These are phyloP conservation scores for Aspergillus sp. DNA, from an alignment of 2,329 filamentous ascomycete species.

Conservation along the genomic window DNA sequence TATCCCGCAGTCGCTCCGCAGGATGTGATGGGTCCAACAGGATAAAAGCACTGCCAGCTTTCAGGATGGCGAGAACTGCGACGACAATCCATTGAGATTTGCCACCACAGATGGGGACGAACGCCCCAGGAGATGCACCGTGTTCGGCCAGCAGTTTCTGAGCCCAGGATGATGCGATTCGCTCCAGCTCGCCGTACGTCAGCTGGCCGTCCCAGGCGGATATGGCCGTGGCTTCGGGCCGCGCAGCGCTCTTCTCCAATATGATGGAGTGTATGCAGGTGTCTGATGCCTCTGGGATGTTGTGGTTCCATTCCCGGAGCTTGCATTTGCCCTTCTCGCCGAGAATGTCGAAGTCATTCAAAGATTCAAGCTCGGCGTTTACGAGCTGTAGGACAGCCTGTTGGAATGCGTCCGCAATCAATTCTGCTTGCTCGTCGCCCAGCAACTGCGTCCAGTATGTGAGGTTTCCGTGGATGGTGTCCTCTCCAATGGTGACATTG, in stretches of 20 bases:
- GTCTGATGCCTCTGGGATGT: too few species aligned
- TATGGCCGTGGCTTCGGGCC: conserved; percentile 3
- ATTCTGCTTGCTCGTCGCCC: not conserved
- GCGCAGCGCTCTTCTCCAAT: not conserved
- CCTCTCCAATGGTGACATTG: conserved; percentile 1
- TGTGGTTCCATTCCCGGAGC: not conserved
- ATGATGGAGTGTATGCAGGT: too few species aligned
- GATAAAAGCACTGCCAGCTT: conserved; percentile 25
- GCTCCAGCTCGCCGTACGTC: conserved; percentile 16
- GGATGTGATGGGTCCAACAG: conserved; percentile 12
- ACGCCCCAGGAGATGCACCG: not conserved
- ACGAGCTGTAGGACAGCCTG: conserved; percentile 4
- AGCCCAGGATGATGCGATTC: conserved; percentile 17
- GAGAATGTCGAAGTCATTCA: not conserved
- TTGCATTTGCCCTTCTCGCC: not conserved
- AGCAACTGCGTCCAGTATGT: conserved; percentile 4
- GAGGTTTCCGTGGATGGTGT: conserved; percentile 22
- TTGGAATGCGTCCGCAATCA: conserved; percentile 7
- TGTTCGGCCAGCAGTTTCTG: conserved; percentile 11
- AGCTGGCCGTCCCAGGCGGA: conserved; percentile 14
- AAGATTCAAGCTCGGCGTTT: not conserved
- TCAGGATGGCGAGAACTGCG: conserved; percentile 22
- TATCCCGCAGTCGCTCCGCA: conserved; percentile 4
- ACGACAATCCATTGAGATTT: conserved; percentile 28
- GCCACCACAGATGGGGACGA: conserved; percentile 24